Base-by-base conservation (phyloP, 1,139 yeast genomes). In the Yamadazyma diddensiae region DNA sequence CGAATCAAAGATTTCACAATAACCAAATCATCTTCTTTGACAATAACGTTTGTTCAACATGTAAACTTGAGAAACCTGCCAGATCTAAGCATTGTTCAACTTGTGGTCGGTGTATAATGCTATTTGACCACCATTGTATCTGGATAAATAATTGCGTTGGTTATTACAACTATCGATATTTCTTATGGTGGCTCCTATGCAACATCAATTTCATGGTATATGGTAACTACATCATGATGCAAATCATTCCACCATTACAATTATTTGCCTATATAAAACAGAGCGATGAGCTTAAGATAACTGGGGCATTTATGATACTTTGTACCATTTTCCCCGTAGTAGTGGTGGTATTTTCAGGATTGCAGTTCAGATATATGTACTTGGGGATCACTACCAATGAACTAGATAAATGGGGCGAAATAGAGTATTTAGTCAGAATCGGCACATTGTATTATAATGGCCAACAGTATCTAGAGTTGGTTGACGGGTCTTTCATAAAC, bases 111-210 rank as follows among this genome's bases (percentile, higher is more conserved):
- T 92, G 98, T 53, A 65, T 82, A 4, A 61, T 80, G 21, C 52
- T 82, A 39, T 78, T 73, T 46, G 98, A 92, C 53, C 98, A 92
- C 53, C 97, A 92, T 58, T 92, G 98, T 52, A 59, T 87, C n/a
- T 92, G 97, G 96, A 62, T 90, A 37, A 90, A 90, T 59, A 88
- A 85, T 50, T 92, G 97, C 57, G 74, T 92, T 20, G 97, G 97
- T 0, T 71, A 71, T 47, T 68, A 75, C 31, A 92, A 92, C 50
- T 84, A 78, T 56, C 63, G 73, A 28, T 85, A 79, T 72, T 92
- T 92, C 50, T 47, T 84, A 33, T 41, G 60, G 6, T 90, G 82
- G 48, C 58, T 92, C 28, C 22, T 70, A 1, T 61, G 79, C 21
- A 82, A 85, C 41, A 53, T 73, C 23, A 54, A 71, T 41, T 65